Conservation (phyloP, 139 green algal species). For the Mesotaenium endlicherianum region DNA sequence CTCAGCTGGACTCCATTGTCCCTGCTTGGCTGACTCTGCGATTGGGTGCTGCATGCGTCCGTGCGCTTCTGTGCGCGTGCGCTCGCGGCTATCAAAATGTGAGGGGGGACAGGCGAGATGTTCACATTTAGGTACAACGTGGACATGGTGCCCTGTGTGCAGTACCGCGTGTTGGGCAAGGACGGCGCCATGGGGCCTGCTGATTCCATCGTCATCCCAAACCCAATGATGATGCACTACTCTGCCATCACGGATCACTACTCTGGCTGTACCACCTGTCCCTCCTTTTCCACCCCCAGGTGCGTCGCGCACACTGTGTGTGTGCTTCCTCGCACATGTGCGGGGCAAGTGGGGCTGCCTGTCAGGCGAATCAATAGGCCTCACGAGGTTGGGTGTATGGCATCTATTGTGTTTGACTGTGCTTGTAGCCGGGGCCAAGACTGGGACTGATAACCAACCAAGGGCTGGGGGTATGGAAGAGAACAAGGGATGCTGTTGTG, state of each 20-base stretch:
- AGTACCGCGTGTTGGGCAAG: slow-evolving; percentile 20
- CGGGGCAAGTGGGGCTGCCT: too few relatives aligned
- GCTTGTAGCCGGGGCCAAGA: too few relatives aligned
- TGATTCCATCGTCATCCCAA: slow-evolving; percentile 13
- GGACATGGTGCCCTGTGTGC: slow-evolving; percentile 9
- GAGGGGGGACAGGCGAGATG: slow-evolving; percentile 45
- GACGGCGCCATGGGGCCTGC: neutral
- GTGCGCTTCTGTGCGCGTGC: too few relatives aligned
- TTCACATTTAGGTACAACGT: slow-evolving; percentile 44
- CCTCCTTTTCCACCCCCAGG: slow-evolving; percentile 33
- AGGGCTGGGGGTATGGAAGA: neutral
- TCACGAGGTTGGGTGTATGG: too few relatives aligned
- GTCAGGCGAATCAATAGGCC: too few relatives aligned
- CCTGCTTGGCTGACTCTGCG: too few relatives aligned
- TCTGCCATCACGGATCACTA: slow-evolving; percentile 53
- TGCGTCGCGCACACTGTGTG: neutral
- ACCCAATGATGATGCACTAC: slow-evolving; percentile 55
- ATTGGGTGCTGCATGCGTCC: too few relatives aligned
- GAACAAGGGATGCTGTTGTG: too few relatives aligned
- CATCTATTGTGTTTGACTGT: too few relatives aligned
- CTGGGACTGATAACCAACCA: too few relatives aligned
- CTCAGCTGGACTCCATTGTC: too few relatives aligned
- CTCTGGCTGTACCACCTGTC: slow-evolving; percentile 45
- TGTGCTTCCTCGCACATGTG: neutral
- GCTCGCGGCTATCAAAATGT: too few relatives aligned